phyloP scores from a whole-genome alignment of 768 basidiomycete genomes.

The Collybia nuda region DNA sequence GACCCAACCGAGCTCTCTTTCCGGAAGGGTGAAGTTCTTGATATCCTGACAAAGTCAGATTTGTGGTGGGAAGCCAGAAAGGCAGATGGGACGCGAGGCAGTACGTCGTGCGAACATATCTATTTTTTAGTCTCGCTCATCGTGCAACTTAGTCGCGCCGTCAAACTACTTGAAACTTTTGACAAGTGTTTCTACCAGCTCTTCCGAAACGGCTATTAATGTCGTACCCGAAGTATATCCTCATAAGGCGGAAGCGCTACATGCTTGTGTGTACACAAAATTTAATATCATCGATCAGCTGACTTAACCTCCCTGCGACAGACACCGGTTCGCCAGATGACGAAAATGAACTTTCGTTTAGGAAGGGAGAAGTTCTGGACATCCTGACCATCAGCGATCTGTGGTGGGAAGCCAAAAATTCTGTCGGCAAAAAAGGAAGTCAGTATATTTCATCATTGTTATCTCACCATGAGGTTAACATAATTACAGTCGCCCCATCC shows the following conservation, averaged over 20 bases:
- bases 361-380: constrained; percentile 80
- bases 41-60: no score
- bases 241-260: not conserved
- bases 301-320: constrained; percentile 19
- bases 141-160: no score
- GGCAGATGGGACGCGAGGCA: no score
- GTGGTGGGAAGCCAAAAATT: constrained; percentile 79
- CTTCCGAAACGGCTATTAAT: no score
- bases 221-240: no score
- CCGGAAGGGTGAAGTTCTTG: no score
- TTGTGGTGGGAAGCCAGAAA: no score
- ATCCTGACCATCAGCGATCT: constrained; percentile 74
- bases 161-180: no score
- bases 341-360: constrained; percentile 80
- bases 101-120: not conserved
- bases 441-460: constrained; percentile 26
- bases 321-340: constrained; percentile 76
- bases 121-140: no score
- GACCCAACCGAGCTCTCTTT: no score
- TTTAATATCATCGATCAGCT: not conserved
- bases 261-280: not conserved
- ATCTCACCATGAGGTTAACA: not conserved
- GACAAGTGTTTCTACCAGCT: no score
- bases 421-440: constrained; percentile 66
- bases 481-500: constrained; percentile 34